Evolutionary conservation across 192 early-diverging fungal genomes (phyloP), one percentile per base, ranked within the genome.

Genomic region (Chytriomyces confervae): DNA sequence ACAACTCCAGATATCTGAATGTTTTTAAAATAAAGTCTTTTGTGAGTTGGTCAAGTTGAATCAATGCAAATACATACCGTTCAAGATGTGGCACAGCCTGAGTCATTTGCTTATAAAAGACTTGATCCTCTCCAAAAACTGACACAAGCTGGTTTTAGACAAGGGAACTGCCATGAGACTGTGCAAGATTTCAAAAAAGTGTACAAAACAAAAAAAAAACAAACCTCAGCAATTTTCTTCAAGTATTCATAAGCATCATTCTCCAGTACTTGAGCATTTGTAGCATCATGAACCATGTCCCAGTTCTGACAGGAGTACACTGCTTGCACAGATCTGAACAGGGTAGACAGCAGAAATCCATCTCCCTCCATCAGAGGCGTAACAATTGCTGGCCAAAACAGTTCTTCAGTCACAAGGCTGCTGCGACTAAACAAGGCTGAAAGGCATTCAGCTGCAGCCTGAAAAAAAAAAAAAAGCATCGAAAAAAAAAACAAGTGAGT

Each of bases 361-460:
- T 18, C 8, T n/a, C 7, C 20, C 7, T 75, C 74, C 29, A 75
- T 70, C 8, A 75, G 6, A 8, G 74, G 74, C 0, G 23, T 43
- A 8, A 75, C 13, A 24, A 75, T 50, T 27, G 27, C 74, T 20
- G 0, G 69, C 69, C 69, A 72, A 57, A 18, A 72, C 50, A 46
- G 61, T 10, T 79, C 75, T 27, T 73, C 75, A 50, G 48, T 45
- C n/a, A 63, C 24, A 48, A 60, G 46, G 51, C 53, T 50, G 16
- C 67, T 69, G 16, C 80, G 66, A 13, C 73, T 77, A 57, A 79
- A 72, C n/a, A 91, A 57, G 6, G 86, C 82, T 29, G 86, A 61
- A n/a, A 86, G 78, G 61, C 87, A 82, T 45, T 91, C 88, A 1
- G 75, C 75, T n/a, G 86, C 86, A 11, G 80, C 83, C 86, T 88